Evolutionary conservation across 1,284 basidiomycete genomes (phyloP).

Genomic region (Hymenochaete sp.): DNA sequence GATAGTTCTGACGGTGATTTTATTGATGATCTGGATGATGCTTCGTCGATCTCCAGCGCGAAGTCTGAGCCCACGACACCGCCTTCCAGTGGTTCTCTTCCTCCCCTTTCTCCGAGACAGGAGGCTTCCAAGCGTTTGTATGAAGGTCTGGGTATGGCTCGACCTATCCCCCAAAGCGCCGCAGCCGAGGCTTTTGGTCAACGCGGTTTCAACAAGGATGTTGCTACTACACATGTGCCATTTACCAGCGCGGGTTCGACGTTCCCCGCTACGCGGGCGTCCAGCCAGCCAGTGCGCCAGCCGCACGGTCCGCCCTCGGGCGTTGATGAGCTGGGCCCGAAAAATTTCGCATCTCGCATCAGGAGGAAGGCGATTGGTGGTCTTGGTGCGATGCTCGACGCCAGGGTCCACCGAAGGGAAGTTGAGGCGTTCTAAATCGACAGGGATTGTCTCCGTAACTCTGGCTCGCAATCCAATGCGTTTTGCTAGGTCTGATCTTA

Average conservation of each 20-base stretch:
- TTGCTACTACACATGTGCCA: neutral
- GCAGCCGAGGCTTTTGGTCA: conserved; percentile 13
- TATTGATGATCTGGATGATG: conserved; percentile 49
- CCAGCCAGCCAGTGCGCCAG: conserved; percentile 67
- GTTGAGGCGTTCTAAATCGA: conserved; percentile 45
- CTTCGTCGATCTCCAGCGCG: conserved; percentile 36
- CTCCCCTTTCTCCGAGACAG: conserved; percentile 67
- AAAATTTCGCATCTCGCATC: conserved; percentile 81
- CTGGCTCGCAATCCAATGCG: neutral
- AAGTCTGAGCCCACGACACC: conserved; percentile 59
- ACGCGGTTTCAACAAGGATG: neutral
- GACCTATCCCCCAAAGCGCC: conserved; percentile 37
- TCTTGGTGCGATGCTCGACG: conserved; percentile 61
- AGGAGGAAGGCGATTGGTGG: conserved; percentile 74
- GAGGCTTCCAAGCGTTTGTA: conserved; percentile 74
- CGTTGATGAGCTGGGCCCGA: conserved; percentile 76
- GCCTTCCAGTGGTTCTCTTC: conserved; percentile 37
- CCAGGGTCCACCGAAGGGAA: conserved; percentile 61
- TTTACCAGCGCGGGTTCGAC: conserved; percentile 18
- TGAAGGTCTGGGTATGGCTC: conserved; percentile 71
- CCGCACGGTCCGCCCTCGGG: conserved; percentile 81
- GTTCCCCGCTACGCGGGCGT: conserved; percentile 37
- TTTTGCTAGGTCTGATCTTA: neutral
- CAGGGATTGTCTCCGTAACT: neutral
- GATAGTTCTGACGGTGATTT: conserved; percentile 36